phyloP scores from a whole-genome alignment of 2,329 filamentous ascomycete genomes.

The Diaporthe helianthi region DNA sequence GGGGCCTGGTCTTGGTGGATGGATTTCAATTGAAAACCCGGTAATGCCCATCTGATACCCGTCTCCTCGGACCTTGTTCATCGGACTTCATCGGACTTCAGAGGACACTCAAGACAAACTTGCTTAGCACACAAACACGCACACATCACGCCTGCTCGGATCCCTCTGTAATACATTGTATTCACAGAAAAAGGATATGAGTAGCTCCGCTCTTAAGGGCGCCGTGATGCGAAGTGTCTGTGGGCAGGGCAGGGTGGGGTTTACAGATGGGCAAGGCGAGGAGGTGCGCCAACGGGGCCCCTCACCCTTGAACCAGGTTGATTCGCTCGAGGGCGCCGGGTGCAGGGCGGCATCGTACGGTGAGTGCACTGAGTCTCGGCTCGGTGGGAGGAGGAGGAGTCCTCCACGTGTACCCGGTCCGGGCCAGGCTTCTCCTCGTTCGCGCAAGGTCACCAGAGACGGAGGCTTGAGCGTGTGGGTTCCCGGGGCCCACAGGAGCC shows the following conservation, averaged over 20 bases:
- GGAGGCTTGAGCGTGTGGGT: conserved; percentile 7
- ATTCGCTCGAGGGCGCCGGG: background rate
- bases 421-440: background rate
- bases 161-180: background rate
- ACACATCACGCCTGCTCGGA: background rate
- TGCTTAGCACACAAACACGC: background rate
- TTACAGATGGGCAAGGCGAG: background rate
- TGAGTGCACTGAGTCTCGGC: background rate
- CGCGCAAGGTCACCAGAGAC: background rate
- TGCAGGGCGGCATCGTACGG: background rate
- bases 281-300: background rate
- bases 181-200: background rate
- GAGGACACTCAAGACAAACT: background rate
- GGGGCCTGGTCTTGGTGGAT: background rate
- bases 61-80: background rate
- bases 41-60: background rate
- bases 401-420: background rate
- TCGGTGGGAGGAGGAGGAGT: background rate
- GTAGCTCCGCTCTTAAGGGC: background rate
- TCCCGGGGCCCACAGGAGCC: conserved; percentile 16
- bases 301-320: background rate
- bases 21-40: background rate
- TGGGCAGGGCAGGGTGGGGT: background rate
- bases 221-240: conserved; percentile 8
- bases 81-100: background rate